Conservation (phyloP, 805 yeast species). For the Candida coleopterorum region DNA sequence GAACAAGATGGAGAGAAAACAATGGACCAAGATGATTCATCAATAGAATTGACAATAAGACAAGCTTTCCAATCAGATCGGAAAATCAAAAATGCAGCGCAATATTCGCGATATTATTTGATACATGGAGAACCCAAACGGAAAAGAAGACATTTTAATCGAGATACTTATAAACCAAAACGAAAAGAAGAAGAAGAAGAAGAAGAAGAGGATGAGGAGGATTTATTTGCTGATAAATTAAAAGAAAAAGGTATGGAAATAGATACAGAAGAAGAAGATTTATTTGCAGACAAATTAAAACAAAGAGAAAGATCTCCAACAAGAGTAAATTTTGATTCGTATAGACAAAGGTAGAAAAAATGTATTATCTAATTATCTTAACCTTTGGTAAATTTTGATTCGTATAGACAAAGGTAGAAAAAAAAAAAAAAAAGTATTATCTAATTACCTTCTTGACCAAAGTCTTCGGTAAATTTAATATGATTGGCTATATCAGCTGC, state of each 20-base stretch:
- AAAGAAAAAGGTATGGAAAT: slow-evolving; percentile 17
- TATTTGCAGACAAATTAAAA: slow-evolving; percentile 30
- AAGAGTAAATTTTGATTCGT: slow-evolving; percentile 8
- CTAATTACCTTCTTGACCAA: slow-evolving; percentile 94
- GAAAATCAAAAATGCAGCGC: slow-evolving; percentile 54
- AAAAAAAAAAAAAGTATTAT: background rate
- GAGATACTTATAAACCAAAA: slow-evolving; percentile 13
- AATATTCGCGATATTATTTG: slow-evolving; percentile 58
- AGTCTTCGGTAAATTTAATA: slow-evolving; percentile 84
- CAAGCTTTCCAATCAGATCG: slow-evolving; percentile 50
- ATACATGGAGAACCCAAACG: slow-evolving; percentile 68
- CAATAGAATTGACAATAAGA: slow-evolving; percentile 39
- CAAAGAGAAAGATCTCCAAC: slow-evolving; percentile 19
- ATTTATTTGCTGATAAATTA: slow-evolving; percentile 29
- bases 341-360: slow-evolving; percentile 4
- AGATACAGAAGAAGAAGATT: slow-evolving; percentile 26
- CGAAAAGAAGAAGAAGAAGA: background rate
- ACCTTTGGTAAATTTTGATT: slow-evolving; percentile 10
- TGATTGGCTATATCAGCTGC: slow-evolving; percentile 77
- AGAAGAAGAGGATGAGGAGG: slow-evolving; percentile 31
- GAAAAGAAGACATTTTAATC: slow-evolving; percentile 19
- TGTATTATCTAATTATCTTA: slow-evolving; percentile 10
- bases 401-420: slow-evolving; percentile 4
- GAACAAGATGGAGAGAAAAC: slow-evolving; percentile 11
- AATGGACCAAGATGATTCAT: slow-evolving; percentile 38